Percentiles rank a stretch among this genome's conserved stretches.
phyloP scores from a whole-genome alignment of 805 yeast species.

The Cyberlindnera meyerae region DNA sequence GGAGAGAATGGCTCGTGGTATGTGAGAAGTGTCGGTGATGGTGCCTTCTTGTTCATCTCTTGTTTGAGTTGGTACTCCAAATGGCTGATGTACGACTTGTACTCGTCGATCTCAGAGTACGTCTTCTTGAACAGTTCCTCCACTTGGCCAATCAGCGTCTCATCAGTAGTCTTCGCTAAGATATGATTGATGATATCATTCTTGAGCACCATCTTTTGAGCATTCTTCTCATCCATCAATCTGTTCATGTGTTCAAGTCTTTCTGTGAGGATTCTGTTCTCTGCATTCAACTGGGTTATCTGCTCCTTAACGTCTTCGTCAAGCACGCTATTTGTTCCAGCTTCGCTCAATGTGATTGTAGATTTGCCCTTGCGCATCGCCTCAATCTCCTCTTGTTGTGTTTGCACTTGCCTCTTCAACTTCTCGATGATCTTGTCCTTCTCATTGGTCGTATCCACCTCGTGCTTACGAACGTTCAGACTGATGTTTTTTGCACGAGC shows the following conservation, averaged over 20 bases:
- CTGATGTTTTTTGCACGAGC: slow-evolving; percentile 86
- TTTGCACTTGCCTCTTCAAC: slow-evolving; percentile 55
- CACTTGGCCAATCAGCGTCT: slow-evolving; percentile 37
- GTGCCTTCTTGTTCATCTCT: slow-evolving; percentile 10
- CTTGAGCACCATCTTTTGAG: slow-evolving; percentile 49
- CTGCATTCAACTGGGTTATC: slow-evolving; percentile 48
- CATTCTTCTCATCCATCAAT: slow-evolving; percentile 53
- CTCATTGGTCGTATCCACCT: slow-evolving; percentile 32
- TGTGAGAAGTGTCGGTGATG: background rate
- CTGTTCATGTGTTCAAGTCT: slow-evolving; percentile 66
- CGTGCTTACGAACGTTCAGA: slow-evolving; percentile 57
- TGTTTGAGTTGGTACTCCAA: slow-evolving; percentile 48
- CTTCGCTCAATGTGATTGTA: slow-evolving; percentile 2
- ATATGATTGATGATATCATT: slow-evolving; percentile 59
- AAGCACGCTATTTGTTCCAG: slow-evolving; percentile 5
- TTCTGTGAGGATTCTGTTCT: slow-evolving; percentile 59
- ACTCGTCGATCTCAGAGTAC: slow-evolving; percentile 51
- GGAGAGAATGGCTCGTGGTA: slow-evolving; percentile 7
- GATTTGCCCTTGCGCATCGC: slow-evolving; percentile 26
- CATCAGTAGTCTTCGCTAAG: slow-evolving; percentile 33
- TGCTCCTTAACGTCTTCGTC: slow-evolving; percentile 27
- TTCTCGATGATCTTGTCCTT: slow-evolving; percentile 51
- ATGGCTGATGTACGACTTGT: slow-evolving; percentile 53
- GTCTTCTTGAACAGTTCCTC: slow-evolving; percentile 45
- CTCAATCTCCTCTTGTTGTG: slow-evolving; percentile 50